phyloP scores from a whole-genome alignment of 768 basidiomycete species.

The Serendipita vermifera region DNA sequence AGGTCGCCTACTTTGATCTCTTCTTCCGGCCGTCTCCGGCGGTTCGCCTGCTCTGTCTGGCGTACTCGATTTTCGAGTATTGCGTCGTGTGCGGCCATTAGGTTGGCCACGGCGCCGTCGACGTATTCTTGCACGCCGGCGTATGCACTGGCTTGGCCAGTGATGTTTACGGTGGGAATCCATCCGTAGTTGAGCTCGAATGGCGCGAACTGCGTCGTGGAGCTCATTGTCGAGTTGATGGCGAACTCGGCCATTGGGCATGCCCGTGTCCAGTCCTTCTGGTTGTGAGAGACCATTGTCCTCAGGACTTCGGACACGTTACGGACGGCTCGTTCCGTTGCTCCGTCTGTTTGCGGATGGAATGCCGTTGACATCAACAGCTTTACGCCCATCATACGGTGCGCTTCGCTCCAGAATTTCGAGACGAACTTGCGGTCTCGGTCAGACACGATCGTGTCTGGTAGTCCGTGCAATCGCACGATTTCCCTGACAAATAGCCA shows the following conservation, averaged over 20 bases:
- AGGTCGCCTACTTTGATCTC: slow-evolving; percentile 23
- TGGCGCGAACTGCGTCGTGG: slow-evolving; percentile 15
- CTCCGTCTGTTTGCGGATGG: slow-evolving; percentile 32
- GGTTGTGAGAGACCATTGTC: slow-evolving; percentile 18
- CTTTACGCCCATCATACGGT: slow-evolving; percentile 24
- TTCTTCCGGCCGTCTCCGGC: slow-evolving; percentile 16
- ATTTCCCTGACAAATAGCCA: slow-evolving; percentile 23
- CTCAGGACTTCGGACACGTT: slow-evolving; percentile 24
- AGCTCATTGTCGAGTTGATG: slow-evolving; percentile 17
- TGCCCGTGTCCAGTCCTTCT: slow-evolving; percentile 19
- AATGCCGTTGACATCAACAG: slow-evolving; percentile 28
- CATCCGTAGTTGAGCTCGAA: slow-evolving; percentile 9
- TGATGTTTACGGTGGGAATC: too few species aligned
- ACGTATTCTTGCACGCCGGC: too few species aligned
- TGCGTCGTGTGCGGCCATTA: too few species aligned
- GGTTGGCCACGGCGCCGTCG: too few species aligned
- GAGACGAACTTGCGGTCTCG: slow-evolving; percentile 26
- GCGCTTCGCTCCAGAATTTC: slow-evolving; percentile 24
- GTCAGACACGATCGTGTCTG: slow-evolving; percentile 24
- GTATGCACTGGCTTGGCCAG: too few species aligned
- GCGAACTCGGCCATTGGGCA: slow-evolving; percentile 17
- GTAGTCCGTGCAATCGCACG: slow-evolving; percentile 24
- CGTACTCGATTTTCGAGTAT: too few species aligned
- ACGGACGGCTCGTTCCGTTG: slow-evolving; percentile 14
- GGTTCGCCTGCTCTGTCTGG: slow-evolving; percentile 23